These are phyloP conservation scores for Yamadazyma friedrichii DNA, from an alignment of 1,139 yeast genomes.

Conservation along the genomic window DNA sequence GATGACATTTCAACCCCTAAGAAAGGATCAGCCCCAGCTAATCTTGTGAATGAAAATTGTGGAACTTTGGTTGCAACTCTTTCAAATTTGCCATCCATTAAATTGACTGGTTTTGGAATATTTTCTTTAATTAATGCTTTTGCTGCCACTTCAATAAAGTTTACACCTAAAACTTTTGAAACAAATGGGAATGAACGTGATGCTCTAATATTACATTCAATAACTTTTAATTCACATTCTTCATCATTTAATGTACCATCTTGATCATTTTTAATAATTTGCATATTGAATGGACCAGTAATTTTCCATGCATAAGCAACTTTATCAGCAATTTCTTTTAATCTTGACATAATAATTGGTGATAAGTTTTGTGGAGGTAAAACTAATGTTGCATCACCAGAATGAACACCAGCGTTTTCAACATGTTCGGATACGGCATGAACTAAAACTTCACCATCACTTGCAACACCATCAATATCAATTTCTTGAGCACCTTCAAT, in stretches of 20 bases:
- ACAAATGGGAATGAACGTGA: slow-evolving; percentile 99
- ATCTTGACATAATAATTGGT: slow-evolving; percentile 56
- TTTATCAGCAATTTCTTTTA: slow-evolving; percentile 82
- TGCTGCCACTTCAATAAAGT: slow-evolving; percentile 93
- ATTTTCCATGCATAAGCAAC: slow-evolving; percentile 94
- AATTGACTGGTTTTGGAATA: slow-evolving; percentile 66
- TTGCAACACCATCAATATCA: slow-evolving; percentile 95
- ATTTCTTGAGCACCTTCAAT: slow-evolving; percentile 95
- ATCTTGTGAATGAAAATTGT: slow-evolving; percentile 94
- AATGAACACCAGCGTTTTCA: slow-evolving; percentile 98
- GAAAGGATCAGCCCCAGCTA: slow-evolving; percentile 99
- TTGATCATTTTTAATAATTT: slow-evolving; percentile 72
- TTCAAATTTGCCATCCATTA: slow-evolving; percentile 59
- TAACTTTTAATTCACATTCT: slow-evolving; percentile 75
- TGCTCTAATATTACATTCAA: slow-evolving; percentile 98
- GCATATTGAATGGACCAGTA: slow-evolving; percentile 98
- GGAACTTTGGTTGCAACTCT: slow-evolving; percentile 98
- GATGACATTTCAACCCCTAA: slow-evolving; percentile 99
- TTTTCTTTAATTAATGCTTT: slow-evolving; percentile 76
- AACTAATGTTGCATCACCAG: slow-evolving; percentile 96
- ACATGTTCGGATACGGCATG: slow-evolving; percentile 98
- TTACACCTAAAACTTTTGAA: slow-evolving; percentile 90
- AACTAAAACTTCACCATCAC: slow-evolving; percentile 80
- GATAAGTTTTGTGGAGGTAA: slow-evolving; percentile 84
- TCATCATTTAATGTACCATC: slow-evolving; percentile 45